Conservation (phyloP, 306 rosid species). For the Canavalia gladiata region DNA sequence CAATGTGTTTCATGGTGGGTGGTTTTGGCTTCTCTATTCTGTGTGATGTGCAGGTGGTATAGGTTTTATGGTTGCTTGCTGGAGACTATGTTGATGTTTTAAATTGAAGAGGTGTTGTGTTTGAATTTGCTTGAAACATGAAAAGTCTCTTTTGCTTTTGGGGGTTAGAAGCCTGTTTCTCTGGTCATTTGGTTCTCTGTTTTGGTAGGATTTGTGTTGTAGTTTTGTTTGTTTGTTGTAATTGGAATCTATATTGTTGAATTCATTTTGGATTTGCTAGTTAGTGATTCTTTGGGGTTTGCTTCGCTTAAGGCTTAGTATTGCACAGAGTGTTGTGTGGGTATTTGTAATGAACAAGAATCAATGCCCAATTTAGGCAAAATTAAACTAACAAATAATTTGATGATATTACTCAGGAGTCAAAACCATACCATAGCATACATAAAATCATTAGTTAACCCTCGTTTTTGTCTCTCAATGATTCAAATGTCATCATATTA, state of each 20-base stretch:
- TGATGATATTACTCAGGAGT: conserved; percentile 4
- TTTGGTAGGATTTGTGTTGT: not conserved
- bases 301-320: not conserved
- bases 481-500: not conserved
- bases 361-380: not conserved
- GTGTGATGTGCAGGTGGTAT: not conserved
- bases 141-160: not conserved
- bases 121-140: not conserved
- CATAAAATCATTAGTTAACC: not conserved
- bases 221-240: not conserved
- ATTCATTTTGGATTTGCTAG: not conserved
- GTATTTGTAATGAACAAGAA: not conserved
- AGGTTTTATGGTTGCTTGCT: conserved; percentile 7
- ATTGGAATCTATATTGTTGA: not conserved
- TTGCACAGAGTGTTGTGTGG: not conserved
- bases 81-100: not conserved
- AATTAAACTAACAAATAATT: not conserved
- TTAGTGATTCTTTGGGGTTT: not conserved
- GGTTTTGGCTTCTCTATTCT: not conserved
- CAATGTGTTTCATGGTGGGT: not conserved
- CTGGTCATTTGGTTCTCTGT: not conserved
- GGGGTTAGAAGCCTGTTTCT: not conserved
- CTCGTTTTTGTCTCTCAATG: not conserved
- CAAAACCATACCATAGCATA: not conserved
- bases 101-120: not conserved